Base-by-base conservation (phyloP, 2,329 filamentous ascomycete species). In the Sordariomycetes sp. region DNA sequence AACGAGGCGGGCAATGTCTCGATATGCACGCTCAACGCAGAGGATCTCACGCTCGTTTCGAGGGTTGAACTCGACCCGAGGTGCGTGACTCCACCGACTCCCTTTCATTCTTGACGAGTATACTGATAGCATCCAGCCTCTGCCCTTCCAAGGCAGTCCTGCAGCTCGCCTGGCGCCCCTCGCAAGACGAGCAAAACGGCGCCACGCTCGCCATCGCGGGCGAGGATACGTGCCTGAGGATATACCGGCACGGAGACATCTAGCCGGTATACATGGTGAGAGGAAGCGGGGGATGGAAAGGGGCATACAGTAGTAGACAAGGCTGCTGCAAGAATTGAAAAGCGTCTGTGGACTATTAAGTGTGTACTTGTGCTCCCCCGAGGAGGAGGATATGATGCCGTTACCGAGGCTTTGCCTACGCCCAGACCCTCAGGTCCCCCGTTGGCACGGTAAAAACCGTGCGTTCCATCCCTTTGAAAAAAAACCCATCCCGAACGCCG, bases 111-210 rank as follows among this genome's bases (percentile, higher is more conserved):
- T 15, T 20, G 7, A 10, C 20, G 20, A 50, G 12, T 10, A 24
- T 12, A 24, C 45, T 50, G 45, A 50, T 20, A 20, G 4, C 12
- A 22, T 51, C 4, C 60, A 80, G 78, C 8, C 64, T 80, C 54
- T 80, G 75, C 51, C 77, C 87, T 1, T 83, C 85, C 25, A 87
- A 80, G 65, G 71, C 84, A 1, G 77, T 89, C 24, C 77, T 82
- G 25, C 84, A 87, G 65, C 71, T 91, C 39, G 76, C 84, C 8
- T 91, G 87, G 87, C 77, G 82, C 60, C 86, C 86, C 5, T 61
- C 63, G 1, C 52, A 55, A 2, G 59, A 60, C n/a, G 65, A 68
- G 13, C 60, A 67, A 20, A 59, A 61, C 22, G 54, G 60, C 42
- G 64, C 64, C 45, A 72, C 78, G 61, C 65, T 82, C 28, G 79